Percentiles rank a stretch among this genome's conserved stretches.
These are phyloP conservation scores for Danielia reshetovae DNA, from an alignment of 805 yeast genomes.

Conservation along the genomic window DNA sequence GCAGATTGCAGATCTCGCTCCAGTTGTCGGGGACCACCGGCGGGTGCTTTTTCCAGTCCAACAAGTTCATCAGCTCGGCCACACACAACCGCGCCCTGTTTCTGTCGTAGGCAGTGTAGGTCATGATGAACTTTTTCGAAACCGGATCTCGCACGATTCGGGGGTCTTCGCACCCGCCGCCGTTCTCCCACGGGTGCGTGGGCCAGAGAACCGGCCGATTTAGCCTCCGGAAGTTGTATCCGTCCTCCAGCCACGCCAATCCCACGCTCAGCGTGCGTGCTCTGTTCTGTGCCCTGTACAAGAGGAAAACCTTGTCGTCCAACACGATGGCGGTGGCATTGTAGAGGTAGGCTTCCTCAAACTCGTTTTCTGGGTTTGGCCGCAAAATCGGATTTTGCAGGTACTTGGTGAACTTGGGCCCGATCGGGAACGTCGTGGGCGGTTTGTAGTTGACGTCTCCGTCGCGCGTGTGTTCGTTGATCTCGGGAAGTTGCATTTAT, in stretches of 20 bases:
- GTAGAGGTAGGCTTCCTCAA: constrained; percentile 37
- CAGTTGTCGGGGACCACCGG: constrained; percentile 29
- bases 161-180: constrained; percentile 44
- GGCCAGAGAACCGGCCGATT: constrained; percentile 30
- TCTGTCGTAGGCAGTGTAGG: constrained; percentile 39
- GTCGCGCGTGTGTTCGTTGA: constrained; percentile 21
- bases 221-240: constrained; percentile 28
- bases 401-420: constrained; percentile 34
- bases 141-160: constrained; percentile 37
- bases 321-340: constrained; percentile 42
- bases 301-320: constrained; percentile 31
- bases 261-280: constrained; percentile 33
- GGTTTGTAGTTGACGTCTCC: constrained; percentile 31
- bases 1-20: constrained; percentile 28
- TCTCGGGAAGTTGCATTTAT: constrained; percentile 22
- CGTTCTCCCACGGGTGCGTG: constrained; percentile 36
- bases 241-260: constrained; percentile 40
- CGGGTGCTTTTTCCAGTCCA: constrained; percentile 36
- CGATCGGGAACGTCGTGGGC: constrained; percentile 37
- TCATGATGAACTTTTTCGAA: constrained; percentile 31
- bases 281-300: constrained; percentile 38
- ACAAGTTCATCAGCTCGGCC: constrained; percentile 33
- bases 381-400: constrained; percentile 33
- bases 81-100: constrained; percentile 35
- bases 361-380: constrained; percentile 35